Evolutionary conservation across 441 rosid species (phyloP).

Genomic region (Sinapis alba): DNA sequence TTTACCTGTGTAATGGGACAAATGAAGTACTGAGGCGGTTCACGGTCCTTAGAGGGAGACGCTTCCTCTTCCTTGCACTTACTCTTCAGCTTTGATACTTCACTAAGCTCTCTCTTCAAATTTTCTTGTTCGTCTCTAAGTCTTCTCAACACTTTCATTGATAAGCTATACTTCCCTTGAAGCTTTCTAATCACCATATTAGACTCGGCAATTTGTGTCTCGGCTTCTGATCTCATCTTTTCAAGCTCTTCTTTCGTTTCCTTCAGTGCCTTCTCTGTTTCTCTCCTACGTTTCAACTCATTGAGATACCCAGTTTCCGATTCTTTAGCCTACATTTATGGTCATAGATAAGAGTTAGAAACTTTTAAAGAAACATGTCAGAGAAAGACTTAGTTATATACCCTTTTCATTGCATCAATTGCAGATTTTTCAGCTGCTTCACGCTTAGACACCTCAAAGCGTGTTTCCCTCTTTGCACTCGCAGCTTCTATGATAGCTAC

Average conservation of each 20-base stretch:
- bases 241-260: constrained; percentile 49
- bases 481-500: constrained; percentile 55
- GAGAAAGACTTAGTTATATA: constrained; percentile 22
- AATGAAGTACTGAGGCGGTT: constrained; percentile 52
- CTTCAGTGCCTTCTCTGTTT: constrained; percentile 54
- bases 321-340: constrained; percentile 52
- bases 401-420: constrained; percentile 66
- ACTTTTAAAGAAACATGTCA: background rate
- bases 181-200: constrained; percentile 57
- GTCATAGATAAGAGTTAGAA: background rate
- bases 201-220: constrained; percentile 53
- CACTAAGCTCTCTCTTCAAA: constrained; percentile 65
- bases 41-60: background rate
- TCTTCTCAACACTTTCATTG: constrained; percentile 59
- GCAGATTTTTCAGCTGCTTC: constrained; percentile 67
- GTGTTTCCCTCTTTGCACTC: constrained; percentile 51
- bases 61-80: constrained; percentile 17
- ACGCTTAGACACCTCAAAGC: constrained; percentile 56
- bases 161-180: constrained; percentile 61
- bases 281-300: constrained; percentile 61
- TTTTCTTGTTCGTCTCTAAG: constrained; percentile 64
- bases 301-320: constrained; percentile 52
- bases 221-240: constrained; percentile 51
- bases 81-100: constrained; percentile 73
- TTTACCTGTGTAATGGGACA: constrained; percentile 81